Conservation (phyloP, 441 rosid species). For the Daphne laureola region DNA sequence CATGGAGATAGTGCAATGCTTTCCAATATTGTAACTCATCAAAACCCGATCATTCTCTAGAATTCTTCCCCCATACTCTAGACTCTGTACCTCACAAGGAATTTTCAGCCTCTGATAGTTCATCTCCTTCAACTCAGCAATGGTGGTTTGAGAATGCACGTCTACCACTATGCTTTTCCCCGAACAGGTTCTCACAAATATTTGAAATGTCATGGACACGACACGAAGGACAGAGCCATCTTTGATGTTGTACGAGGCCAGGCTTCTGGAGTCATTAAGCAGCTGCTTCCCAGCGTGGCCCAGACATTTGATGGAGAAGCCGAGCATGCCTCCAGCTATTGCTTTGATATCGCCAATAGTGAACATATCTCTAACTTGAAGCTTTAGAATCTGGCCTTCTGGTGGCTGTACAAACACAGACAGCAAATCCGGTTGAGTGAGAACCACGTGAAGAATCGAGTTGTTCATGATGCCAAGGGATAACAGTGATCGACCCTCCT, state of each 20-base stretch:
- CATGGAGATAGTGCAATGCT: conserved; percentile 13
- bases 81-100: conserved; percentile 10
- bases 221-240: conserved; percentile 17
- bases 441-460: conserved; percentile 18
- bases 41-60: conserved; percentile 16
- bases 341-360: conserved; percentile 20
- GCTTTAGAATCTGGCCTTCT: conserved; percentile 6
- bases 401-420: conserved; percentile 19
- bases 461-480: conserved; percentile 15
- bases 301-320: conserved; percentile 5
- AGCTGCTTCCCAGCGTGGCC: conserved; percentile 20
- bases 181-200: conserved; percentile 25
- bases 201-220: conserved; percentile 8
- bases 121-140: conserved; percentile 17
- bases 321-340: conserved; percentile 15
- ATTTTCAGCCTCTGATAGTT: conserved; percentile 15
- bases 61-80: conserved; percentile 22
- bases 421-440: conserved; percentile 13
- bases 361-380: conserved; percentile 18
- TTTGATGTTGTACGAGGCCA: conserved; percentile 24
- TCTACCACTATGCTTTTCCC: conserved; percentile 19
- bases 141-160: conserved; percentile 9
- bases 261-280: conserved; percentile 23
- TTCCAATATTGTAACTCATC: conserved; percentile 25
- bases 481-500: conserved; percentile 16